Evolutionary conservation across 495 filamentous ascomycete species (phyloP).

Genomic region (Usnea hakonensis): DNA sequence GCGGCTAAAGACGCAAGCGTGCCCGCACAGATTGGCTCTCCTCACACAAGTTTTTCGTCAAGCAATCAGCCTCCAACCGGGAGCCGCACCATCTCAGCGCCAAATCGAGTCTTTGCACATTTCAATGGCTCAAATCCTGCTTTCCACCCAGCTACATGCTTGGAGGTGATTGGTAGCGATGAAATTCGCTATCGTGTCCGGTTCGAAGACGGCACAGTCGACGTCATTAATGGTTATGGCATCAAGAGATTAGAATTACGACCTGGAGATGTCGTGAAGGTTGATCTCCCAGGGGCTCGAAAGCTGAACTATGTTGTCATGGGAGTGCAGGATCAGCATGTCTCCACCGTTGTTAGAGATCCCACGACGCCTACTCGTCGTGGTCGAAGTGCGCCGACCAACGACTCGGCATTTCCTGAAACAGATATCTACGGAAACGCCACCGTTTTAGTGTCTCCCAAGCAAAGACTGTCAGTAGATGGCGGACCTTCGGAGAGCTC

Average conservation of each 20-base stretch:
- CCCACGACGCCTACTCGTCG: slow-evolving; percentile 13
- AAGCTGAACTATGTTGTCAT: slow-evolving; percentile 41
- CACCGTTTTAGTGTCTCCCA: slow-evolving; percentile 37
- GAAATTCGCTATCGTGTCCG: slow-evolving; percentile 38
- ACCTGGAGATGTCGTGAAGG: slow-evolving; percentile 44
- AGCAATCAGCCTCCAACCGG: not conserved
- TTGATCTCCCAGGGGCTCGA: slow-evolving; percentile 40
- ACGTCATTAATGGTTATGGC: slow-evolving; percentile 28
- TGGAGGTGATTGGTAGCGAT: slow-evolving; percentile 36
- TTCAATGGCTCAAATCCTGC: slow-evolving; percentile 44
- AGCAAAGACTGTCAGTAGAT: slow-evolving; percentile 42
- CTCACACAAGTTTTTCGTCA: not conserved
- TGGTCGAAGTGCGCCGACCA: slow-evolving; percentile 23
- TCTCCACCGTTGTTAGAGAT: not conserved
- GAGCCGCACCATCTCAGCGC: slow-evolving; percentile 25
- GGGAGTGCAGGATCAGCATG: slow-evolving; percentile 34
- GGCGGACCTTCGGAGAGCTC: slow-evolving; percentile 10
- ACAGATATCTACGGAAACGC: slow-evolving; percentile 43
- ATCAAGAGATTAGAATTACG: slow-evolving; percentile 42
- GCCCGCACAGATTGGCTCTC: not conserved
- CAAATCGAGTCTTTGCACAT: slow-evolving; percentile 43
- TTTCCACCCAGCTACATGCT: slow-evolving; percentile 46
- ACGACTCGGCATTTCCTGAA: slow-evolving; percentile 31
- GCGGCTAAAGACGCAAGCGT: not conserved
- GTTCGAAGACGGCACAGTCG: slow-evolving; percentile 42